Conservation (phyloP, 805 yeast genomes). For the Pichia thaimueangensis region DNA sequence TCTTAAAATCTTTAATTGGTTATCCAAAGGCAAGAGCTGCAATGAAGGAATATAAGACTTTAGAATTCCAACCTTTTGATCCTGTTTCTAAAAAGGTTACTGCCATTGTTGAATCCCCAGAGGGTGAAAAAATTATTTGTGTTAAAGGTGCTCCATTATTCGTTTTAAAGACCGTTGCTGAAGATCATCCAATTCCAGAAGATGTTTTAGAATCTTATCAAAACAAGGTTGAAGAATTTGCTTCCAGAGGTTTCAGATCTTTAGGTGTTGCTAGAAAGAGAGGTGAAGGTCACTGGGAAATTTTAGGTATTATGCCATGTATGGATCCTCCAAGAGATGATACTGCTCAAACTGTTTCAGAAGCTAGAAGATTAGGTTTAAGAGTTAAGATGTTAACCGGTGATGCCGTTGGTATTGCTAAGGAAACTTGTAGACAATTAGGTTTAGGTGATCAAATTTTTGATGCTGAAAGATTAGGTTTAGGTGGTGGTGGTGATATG, state of each 20-base stretch:
- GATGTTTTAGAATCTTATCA: constrained; percentile 90
- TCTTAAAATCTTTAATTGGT: constrained; percentile 78
- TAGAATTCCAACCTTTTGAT: constrained; percentile 96
- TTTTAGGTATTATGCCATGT: constrained; percentile 96
- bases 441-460: constrained; percentile 95
- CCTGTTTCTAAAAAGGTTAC: constrained; percentile 97
- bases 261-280: constrained; percentile 98
- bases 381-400: constrained; percentile 98
- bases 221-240: constrained; percentile 96
- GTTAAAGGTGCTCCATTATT: constrained; percentile 98
- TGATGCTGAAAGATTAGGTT: constrained; percentile 95
- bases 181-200: constrained; percentile 94
- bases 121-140: constrained; percentile 91
- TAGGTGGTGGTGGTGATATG: constrained; percentile 82
- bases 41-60: constrained; percentile 87
- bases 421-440: constrained; percentile 96
- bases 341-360: constrained; percentile 89
- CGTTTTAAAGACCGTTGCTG: constrained; percentile 94
- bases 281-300: constrained; percentile 98
- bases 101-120: constrained; percentile 92
- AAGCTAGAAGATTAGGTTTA: constrained; percentile 86
- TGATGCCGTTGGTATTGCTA: constrained; percentile 98
- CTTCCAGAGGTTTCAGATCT: constrained; percentile 97
- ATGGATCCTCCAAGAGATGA: constrained; percentile 99
- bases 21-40: constrained; percentile 94